A percentile compares a stretch with the other conserved stretches of the same genome.
These are phyloP conservation scores for Pyrrhoderma lamaoense DNA, from an alignment of 1,284 basidiomycete species.

Conservation along the genomic window DNA sequence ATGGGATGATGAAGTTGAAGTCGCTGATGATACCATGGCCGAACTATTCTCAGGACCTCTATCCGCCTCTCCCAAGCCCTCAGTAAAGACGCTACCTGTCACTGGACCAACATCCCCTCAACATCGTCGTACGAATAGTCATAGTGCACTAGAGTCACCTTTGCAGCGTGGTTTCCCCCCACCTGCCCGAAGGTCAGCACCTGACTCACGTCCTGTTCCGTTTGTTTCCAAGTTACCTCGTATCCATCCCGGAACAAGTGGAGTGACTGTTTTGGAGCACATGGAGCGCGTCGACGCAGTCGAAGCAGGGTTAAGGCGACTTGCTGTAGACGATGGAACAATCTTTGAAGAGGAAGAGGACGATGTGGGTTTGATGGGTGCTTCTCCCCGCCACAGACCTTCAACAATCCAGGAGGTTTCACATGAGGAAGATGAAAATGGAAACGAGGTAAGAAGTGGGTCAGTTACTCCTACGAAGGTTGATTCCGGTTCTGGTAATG, in stretches of 20 bases:
- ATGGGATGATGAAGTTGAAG: constrained; percentile 78
- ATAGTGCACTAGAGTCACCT: constrained; percentile 36
- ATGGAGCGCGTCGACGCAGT: constrained; percentile 75
- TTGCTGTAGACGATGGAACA: constrained; percentile 45
- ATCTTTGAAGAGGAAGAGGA: constrained; percentile 41
- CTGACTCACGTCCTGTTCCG: constrained; percentile 66
- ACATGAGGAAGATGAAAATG: constrained; percentile 28
- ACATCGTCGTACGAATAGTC: constrained; percentile 46
- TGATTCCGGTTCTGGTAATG: constrained; percentile 10
- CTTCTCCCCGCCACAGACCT: constrained; percentile 1
- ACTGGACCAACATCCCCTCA: constrained; percentile 14
- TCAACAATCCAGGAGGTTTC: constrained; percentile 16
- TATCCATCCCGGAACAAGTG: constrained; percentile 74
- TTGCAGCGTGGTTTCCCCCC: constrained; percentile 57
- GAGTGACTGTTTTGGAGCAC: constrained; percentile 74
- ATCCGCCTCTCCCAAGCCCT: constrained; percentile 47
- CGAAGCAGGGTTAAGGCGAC: constrained; percentile 65
- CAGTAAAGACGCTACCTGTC: constrained; percentile 56
- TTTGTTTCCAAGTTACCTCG: constrained; percentile 72
- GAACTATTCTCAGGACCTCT: constrained; percentile 32
- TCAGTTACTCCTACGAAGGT: constrained; percentile 27
- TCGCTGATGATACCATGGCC: constrained; percentile 51
- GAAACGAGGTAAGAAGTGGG: constrained; percentile 50
- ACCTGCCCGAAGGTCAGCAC: constrained; percentile 52
- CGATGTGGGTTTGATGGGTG: constrained; percentile 37